phyloP scores from a whole-genome alignment of 2,329 filamentous ascomycete species.

The Mycosphaerella arachidis region DNA sequence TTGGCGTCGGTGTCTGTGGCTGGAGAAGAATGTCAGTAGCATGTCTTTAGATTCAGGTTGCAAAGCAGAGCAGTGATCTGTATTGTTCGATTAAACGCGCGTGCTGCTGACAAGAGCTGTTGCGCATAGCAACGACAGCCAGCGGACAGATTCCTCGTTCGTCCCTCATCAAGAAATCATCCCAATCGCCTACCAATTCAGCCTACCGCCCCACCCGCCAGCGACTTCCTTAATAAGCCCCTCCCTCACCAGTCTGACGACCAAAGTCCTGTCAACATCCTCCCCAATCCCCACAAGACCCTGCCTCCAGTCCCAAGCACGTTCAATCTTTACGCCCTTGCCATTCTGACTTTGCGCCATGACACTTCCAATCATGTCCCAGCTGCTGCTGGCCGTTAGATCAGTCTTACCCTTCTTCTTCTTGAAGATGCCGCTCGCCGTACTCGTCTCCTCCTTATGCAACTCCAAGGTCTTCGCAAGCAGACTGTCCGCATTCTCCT shows the following conservation, averaged over 20 bases:
- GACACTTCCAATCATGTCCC: slow-evolving; percentile 27
- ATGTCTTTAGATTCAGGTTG: too few relatives aligned
- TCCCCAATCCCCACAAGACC: slow-evolving; percentile 16
- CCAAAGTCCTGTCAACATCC: slow-evolving; percentile 12
- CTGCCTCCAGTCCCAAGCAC: slow-evolving; percentile 24
- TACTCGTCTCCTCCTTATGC: slow-evolving; percentile 20
- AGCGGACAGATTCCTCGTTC: not conserved
- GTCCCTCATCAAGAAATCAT: not conserved
- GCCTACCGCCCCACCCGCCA: slow-evolving; percentile 18
- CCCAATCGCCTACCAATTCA: slow-evolving; percentile 13
- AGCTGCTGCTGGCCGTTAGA: slow-evolving; percentile 26
- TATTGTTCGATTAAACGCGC: too few relatives aligned
- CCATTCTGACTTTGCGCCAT: slow-evolving; percentile 10
- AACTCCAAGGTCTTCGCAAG: slow-evolving; percentile 23
- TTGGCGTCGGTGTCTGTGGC: too few relatives aligned
- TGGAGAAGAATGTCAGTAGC: too few relatives aligned
- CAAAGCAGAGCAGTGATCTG: too few relatives aligned
- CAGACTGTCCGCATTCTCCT: slow-evolving; percentile 27
- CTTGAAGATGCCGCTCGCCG: slow-evolving; percentile 8
- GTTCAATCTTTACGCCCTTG: slow-evolving; percentile 10
- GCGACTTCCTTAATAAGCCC: slow-evolving; percentile 20
- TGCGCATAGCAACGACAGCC: slow-evolving; percentile 43
- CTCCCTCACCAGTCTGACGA: slow-evolving; percentile 18
- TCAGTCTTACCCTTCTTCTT: slow-evolving; percentile 21
- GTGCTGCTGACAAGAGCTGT: not conserved